Evolutionary conservation across 805 yeast genomes (phyloP).

Genomic region (Candida insectorum): DNA sequence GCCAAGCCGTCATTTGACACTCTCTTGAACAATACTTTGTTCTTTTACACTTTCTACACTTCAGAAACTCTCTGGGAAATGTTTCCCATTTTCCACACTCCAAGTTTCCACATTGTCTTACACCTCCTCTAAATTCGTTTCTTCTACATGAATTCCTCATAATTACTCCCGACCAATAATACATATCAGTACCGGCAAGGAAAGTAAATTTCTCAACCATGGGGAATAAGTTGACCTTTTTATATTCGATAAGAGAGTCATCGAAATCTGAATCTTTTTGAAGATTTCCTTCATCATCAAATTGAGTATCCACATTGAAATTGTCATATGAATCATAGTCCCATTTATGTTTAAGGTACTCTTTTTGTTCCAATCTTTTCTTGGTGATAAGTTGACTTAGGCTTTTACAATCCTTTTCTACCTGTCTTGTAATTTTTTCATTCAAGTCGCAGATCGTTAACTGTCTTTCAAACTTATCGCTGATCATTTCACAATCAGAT

Average conservation of each 20-base stretch:
- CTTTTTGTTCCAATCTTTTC: conserved; percentile 30
- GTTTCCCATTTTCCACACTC: conserved; percentile 94
- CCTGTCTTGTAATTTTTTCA: conserved; percentile 27
- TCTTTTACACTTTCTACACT: conserved; percentile 89
- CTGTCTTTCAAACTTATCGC: conserved; percentile 28
- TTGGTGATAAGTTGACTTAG: conserved; percentile 29
- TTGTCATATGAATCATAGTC: conserved; percentile 37
- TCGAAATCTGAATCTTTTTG: conserved; percentile 31
- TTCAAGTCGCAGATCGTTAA: conserved; percentile 28
- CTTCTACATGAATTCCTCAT: conserved; percentile 94
- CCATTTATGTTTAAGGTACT: conserved; percentile 32
- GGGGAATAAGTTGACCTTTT: conserved; percentile 72
- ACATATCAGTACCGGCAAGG: conserved; percentile 70
- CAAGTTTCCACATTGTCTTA: conserved; percentile 91
- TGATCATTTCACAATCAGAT: conserved; percentile 30
- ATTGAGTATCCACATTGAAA: conserved; percentile 35
- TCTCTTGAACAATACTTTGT: conserved; percentile 93
- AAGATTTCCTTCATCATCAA: conserved; percentile 8
- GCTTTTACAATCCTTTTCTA: conserved; percentile 30
- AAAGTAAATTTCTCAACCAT: conserved; percentile 87
- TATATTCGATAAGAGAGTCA: conserved; percentile 42
- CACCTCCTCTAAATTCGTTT: conserved; percentile 82
- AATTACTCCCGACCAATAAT: conserved; percentile 97
- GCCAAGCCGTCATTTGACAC: conserved; percentile 92
- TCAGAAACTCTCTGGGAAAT: conserved; percentile 87